These are phyloP conservation scores for Iris pallida DNA, from an alignment of 116 monocot genomes.

Conservation along the genomic window DNA sequence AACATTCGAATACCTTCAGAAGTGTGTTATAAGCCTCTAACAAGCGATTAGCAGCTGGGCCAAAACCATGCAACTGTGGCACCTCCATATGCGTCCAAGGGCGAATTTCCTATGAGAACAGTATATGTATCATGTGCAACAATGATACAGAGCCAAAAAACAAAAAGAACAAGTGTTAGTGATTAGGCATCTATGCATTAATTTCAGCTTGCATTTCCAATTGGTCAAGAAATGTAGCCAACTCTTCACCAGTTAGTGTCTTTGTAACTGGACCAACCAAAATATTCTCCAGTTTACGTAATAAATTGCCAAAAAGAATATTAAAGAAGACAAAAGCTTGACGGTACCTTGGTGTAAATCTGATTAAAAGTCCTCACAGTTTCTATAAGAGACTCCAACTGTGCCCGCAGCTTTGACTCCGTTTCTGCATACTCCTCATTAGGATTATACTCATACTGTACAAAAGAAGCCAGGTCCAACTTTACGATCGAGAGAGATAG, in stretches of 20 bases:
- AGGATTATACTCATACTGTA: conserved; percentile 93
- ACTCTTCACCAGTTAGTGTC: too few species aligned
- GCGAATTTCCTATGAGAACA: conserved; percentile 67
- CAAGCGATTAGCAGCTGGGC: conserved; percentile 94
- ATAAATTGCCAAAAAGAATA: background rate
- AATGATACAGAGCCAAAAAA: too few species aligned
- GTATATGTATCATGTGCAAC: too few species aligned
- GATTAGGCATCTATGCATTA: too few species aligned
- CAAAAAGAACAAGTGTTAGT: too few species aligned
- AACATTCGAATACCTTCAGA: conserved; percentile 48
- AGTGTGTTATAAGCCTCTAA: conserved; percentile 92
- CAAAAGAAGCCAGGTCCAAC: conserved; percentile 12
- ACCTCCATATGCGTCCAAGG: conserved; percentile 99
- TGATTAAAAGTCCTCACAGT: conserved; percentile 87
- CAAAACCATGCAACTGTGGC: conserved; percentile 92
- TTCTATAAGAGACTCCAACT: conserved; percentile 84
- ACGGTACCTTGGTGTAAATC: conserved; percentile 80
- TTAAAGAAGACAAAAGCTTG: background rate
- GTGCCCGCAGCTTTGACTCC: conserved; percentile 59
- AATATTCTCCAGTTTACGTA: too few species aligned
- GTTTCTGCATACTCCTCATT: conserved; percentile 89
- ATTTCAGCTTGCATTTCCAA: too few species aligned
- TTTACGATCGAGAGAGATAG: background rate
- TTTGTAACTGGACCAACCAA: too few species aligned
- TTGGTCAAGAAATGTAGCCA: too few species aligned